Conservation (phyloP, 129 eudicot genomes). For the Saposhnikovia divaricata region DNA sequence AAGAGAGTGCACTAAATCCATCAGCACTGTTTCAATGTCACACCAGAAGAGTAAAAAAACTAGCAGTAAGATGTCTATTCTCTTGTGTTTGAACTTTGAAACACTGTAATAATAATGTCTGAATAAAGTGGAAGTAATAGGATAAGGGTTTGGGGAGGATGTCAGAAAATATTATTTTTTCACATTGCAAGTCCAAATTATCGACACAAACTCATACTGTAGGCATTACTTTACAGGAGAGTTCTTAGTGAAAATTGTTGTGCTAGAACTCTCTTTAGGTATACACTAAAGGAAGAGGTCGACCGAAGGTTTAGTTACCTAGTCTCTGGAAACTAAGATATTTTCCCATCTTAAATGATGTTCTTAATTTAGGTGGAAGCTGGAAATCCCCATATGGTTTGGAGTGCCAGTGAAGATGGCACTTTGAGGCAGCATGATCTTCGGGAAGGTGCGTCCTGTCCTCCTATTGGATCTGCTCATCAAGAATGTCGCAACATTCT, state of each 20-base stretch:
- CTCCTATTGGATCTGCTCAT: constrained; percentile 67
- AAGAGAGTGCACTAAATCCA: constrained; percentile 43
- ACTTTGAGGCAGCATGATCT: constrained; percentile 95
- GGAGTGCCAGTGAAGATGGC: constrained; percentile 99
- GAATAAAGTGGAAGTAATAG: not conserved
- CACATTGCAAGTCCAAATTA: not conserved
- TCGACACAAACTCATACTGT: not conserved
- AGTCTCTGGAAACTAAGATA: not conserved
- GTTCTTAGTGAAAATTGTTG: not conserved
- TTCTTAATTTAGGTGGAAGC: constrained; percentile 63
- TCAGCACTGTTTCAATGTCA: constrained; percentile 81
- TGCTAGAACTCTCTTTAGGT: not conserved
- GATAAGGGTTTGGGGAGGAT: not conserved
- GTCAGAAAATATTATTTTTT: not conserved
- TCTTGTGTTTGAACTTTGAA: not conserved
- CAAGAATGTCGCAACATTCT: constrained; percentile 82
- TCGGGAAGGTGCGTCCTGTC: constrained; percentile 87
- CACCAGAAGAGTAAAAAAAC: constrained; percentile 84
- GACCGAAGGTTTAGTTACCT: not conserved
- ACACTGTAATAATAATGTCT: not conserved
- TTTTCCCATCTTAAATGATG: not conserved
- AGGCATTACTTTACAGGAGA: not conserved
- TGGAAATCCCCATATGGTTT: constrained; percentile 88
- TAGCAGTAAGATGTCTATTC: constrained; percentile 57
- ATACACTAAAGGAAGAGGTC: not conserved